These are phyloP conservation scores for Pichia terricola DNA, from an alignment of 1,139 yeast species.

Conservation along the genomic window DNA sequence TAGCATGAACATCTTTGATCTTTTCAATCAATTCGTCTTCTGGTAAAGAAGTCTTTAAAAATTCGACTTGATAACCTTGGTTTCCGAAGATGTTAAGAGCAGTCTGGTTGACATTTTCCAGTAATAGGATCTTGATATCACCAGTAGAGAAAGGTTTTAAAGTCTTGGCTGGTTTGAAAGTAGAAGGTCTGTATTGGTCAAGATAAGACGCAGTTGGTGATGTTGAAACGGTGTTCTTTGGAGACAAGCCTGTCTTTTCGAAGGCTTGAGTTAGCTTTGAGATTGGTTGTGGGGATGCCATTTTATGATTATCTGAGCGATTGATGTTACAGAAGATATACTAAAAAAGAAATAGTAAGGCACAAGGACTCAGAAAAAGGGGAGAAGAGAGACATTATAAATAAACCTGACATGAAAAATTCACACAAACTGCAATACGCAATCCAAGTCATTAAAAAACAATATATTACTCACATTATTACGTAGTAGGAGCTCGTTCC, in stretches of 20 bases:
- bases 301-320: constrained; percentile 16
- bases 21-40: constrained; percentile 94
- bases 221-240: constrained; percentile 59
- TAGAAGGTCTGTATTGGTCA: constrained; percentile 36
- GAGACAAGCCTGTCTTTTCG: constrained; percentile 37
- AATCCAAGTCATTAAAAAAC: no score
- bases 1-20: constrained; percentile 87
- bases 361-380: background rate
- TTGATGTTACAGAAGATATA: background rate
- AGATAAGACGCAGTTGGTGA: constrained; percentile 54
- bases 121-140: constrained; percentile 79
- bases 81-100: constrained; percentile 76
- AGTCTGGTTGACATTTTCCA: constrained; percentile 89
- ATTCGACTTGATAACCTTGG: constrained; percentile 97
- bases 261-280: constrained; percentile 44
- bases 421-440: background rate
- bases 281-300: constrained; percentile 67
- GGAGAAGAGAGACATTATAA: background rate
- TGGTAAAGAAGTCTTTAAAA: constrained; percentile 78
- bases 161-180: constrained; percentile 46
- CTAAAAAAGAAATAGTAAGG: background rate
- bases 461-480: no score
- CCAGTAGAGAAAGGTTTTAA: constrained; percentile 86
- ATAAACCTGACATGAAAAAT: background rate
- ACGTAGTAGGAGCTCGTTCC: no score